Evolutionary conservation across 2,329 filamentous ascomycete genomes (phyloP).

Genomic region (Aspergillus intermedius): DNA sequence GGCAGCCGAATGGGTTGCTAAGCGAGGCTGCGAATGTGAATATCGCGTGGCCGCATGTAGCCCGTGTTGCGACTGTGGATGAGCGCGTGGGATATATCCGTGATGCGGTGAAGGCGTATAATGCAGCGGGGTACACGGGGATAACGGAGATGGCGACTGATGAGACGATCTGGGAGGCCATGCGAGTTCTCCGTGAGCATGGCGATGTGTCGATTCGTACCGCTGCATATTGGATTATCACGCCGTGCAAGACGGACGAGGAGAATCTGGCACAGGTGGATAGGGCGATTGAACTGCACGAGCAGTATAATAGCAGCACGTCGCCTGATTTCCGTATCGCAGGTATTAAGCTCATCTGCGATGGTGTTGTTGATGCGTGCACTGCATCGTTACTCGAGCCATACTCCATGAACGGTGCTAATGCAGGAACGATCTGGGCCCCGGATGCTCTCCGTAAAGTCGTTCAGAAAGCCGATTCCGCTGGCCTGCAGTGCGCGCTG

Average conservation of each 20-base stretch:
- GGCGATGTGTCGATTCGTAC: conserved; percentile 34
- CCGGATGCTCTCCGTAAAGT: conserved; percentile 35
- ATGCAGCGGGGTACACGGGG: conserved; percentile 42
- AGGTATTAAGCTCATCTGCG: conserved; percentile 46
- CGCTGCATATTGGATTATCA: conserved; percentile 44
- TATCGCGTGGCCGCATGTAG: conserved; percentile 44
- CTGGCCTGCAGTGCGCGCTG: conserved; percentile 43
- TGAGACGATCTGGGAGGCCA: conserved; percentile 41
- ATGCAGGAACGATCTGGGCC: conserved; percentile 35
- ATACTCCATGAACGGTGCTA: conserved; percentile 29
- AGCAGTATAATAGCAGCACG: conserved; percentile 33
- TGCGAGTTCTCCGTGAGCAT: conserved; percentile 28
- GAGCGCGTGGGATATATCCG: conserved; percentile 38
- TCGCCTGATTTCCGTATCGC: conserved; percentile 40
- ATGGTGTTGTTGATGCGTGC: conserved; percentile 46
- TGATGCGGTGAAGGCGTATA: conserved; percentile 40
- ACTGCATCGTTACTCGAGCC: conserved; percentile 17
- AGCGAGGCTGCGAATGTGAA: conserved; percentile 41
- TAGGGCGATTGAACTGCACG: conserved; percentile 37
- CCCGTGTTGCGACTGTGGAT: conserved; percentile 33
- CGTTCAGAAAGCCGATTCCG: conserved; percentile 36
- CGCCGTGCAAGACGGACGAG: conserved; percentile 31
- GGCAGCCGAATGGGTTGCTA: conserved; percentile 39
- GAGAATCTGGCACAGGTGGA: conserved; percentile 41
- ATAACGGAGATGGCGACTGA: conserved; percentile 49